Percentiles rank a stretch among this genome's conserved stretches.
phyloP scores from a whole-genome alignment of 176 grass and related monocot species.

The Ananas comosus region DNA sequence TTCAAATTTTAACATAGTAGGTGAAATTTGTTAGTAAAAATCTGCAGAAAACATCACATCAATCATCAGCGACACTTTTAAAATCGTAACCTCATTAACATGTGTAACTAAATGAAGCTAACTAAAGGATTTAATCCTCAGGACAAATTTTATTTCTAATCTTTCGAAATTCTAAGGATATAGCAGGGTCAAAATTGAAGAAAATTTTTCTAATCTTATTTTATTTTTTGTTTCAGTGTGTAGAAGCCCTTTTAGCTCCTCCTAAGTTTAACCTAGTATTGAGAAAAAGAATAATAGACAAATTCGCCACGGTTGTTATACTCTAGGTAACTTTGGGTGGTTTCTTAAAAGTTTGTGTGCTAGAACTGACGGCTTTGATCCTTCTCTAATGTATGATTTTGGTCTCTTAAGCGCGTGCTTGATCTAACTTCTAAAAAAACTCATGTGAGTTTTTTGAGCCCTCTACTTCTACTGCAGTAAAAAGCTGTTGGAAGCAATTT shows the following conservation, averaged over 20 bases:
- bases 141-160: too few relatives aligned
- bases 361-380: neutral
- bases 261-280: conserved; percentile 48
- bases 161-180: neutral
- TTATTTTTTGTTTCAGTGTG: conserved; percentile 41
- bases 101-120: too few relatives aligned
- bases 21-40: too few relatives aligned
- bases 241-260: conserved; percentile 72
- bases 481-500: too few relatives aligned
- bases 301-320: conserved; percentile 87
- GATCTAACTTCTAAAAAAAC: too few relatives aligned
- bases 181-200: neutral
- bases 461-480: too few relatives aligned
- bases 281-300: conserved; percentile 71
- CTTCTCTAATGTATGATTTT: neutral
- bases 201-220: conserved; percentile 5
- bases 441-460: too few relatives aligned
- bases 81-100: too few relatives aligned
- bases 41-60: too few relatives aligned
- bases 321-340: conserved; percentile 39
- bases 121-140: too few relatives aligned
- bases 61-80: too few relatives aligned
- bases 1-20: too few relatives aligned
- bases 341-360: neutral
- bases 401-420: neutral